Evolutionary conservation across 2,329 filamentous ascomycete species (phyloP).

Genomic region (Penicillium sp.): DNA sequence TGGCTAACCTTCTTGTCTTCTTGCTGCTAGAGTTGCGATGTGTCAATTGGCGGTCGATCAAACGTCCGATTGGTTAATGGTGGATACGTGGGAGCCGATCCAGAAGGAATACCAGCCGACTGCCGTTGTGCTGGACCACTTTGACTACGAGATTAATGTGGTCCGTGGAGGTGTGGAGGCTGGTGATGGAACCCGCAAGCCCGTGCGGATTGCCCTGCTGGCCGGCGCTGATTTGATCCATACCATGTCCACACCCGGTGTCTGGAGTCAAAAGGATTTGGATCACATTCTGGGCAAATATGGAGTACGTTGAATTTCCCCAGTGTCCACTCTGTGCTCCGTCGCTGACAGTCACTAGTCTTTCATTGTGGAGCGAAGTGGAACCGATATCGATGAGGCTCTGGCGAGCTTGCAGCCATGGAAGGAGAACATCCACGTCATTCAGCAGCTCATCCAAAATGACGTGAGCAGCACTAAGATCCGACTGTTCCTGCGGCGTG

Average conservation of each 20-base stretch:
- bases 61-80: slow-evolving; percentile 78
- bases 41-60: slow-evolving; percentile 75
- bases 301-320: slow-evolving; percentile 51
- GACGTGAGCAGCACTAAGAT: slow-evolving; percentile 83
- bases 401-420: slow-evolving; percentile 78
- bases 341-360: slow-evolving; percentile 44
- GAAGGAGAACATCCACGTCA: slow-evolving; percentile 84
- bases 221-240: slow-evolving; percentile 76
- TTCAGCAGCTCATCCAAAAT: slow-evolving; percentile 84
- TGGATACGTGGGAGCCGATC: slow-evolving; percentile 86
- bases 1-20: background rate
- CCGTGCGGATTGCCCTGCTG: slow-evolving; percentile 75
- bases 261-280: slow-evolving; percentile 84
- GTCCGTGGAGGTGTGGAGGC: slow-evolving; percentile 73
- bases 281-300: slow-evolving; percentile 85
- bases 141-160: slow-evolving; percentile 84
- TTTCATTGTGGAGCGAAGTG: slow-evolving; percentile 84
- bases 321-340: background rate
- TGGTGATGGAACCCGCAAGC: slow-evolving; percentile 65
- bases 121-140: slow-evolving; percentile 85
- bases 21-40: slow-evolving; percentile 70
- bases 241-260: slow-evolving; percentile 69
- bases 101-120: slow-evolving; percentile 85
- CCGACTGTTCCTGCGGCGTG: slow-evolving; percentile 73
- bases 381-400: slow-evolving; percentile 86